Evolutionary conservation across 257 asterid species (phyloP).

Genomic region (Solanum chiquidenum): DNA sequence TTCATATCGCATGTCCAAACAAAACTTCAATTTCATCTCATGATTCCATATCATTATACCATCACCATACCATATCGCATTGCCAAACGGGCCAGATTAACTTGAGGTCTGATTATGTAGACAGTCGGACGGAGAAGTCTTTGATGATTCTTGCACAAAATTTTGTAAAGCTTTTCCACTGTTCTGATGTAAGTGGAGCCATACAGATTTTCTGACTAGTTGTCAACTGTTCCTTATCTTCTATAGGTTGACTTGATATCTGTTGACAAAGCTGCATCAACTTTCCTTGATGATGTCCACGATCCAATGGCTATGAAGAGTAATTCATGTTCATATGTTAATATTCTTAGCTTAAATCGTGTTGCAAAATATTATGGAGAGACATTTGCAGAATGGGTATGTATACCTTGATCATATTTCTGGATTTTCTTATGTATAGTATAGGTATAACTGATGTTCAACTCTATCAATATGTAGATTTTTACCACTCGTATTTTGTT

Average conservation of each 20-base stretch:
- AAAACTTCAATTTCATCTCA: too few relatives aligned
- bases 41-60: too few relatives aligned
- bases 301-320: slow-evolving; percentile 43
- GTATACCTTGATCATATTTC: too few relatives aligned
- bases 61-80: too few relatives aligned
- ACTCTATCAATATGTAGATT: too few relatives aligned
- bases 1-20: too few relatives aligned
- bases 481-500: too few relatives aligned
- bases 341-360: not conserved
- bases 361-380: not conserved
- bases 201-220: not conserved
- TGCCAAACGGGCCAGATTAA: not conserved
- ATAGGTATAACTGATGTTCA: too few relatives aligned
- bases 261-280: slow-evolving; percentile 41
- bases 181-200: slow-evolving; percentile 45
- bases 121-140: slow-evolving; percentile 46
- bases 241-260: slow-evolving; percentile 42
- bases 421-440: too few relatives aligned
- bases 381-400: too few relatives aligned
- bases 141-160: slow-evolving; percentile 46
- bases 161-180: slow-evolving; percentile 53
- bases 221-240: not conserved
- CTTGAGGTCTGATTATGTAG: slow-evolving; percentile 20
- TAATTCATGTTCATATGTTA: slow-evolving; percentile 18
- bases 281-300: slow-evolving; percentile 43